Evolutionary conservation across 306 rosid genomes (phyloP).

Genomic region (Trichosanthes truncata): DNA sequence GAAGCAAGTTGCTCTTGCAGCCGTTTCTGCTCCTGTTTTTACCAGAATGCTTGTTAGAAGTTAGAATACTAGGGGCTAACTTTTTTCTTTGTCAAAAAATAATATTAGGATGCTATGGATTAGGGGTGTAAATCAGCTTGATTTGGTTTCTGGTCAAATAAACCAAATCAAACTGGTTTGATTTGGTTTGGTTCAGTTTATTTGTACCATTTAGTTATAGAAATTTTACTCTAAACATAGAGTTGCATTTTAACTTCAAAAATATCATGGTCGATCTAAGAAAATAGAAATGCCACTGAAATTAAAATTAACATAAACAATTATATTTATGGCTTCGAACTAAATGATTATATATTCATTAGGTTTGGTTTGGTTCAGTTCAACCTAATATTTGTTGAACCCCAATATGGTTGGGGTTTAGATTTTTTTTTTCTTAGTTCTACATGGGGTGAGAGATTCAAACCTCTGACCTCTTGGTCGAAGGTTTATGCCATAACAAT

Average conservation of each 20-base stretch:
- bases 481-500: not conserved
- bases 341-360: too few relatives aligned
- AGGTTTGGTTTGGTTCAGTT: not conserved
- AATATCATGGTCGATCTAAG: not conserved
- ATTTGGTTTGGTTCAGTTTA: not conserved
- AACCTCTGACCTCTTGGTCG: not conserved
- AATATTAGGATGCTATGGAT: not conserved
- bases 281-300: not conserved
- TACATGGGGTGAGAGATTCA: not conserved
- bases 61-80: not conserved
- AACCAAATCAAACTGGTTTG: not conserved
- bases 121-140: not conserved
- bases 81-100: not conserved
- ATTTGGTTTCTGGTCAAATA: not conserved
- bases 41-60: not conserved
- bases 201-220: not conserved
- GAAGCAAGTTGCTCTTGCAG: slow-evolving; percentile 56
- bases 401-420: not conserved
- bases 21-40: slow-evolving; percentile 61
- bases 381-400: not conserved
- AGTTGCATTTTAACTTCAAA: not conserved
- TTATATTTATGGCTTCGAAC: not conserved
- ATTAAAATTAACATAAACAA: too few relatives aligned
- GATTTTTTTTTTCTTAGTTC: not conserved
- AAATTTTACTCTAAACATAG: not conserved